Base-by-base conservation (phyloP, 2,329 filamentous ascomycete species). In the Trichoderma afroharzianum region DNA sequence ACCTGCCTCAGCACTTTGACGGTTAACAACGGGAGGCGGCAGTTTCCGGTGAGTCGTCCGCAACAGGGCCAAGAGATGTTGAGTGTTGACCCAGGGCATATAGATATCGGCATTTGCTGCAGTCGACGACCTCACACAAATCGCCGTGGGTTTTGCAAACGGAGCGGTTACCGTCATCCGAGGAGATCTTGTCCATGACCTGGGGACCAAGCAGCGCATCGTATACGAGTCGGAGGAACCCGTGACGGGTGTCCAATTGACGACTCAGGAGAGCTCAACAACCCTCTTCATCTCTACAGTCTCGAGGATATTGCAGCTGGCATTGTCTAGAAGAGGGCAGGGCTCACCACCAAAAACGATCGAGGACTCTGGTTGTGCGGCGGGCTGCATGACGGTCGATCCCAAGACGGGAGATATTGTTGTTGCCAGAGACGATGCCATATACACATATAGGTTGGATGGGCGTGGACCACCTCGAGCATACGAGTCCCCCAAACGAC, bases 161-260 rank as follows among this genome's bases (percentile, higher is more conserved):
- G 96, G 96, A 8, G 91, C 95, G 1, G 95, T 99, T 14, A 97
- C 94, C 0, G 91, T 99, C 32, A 93, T 99, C 71, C 89, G 96
- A 72, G 96, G 97, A 73, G 96, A 99, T 79, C 85, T 99, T 63
- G 93, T 99, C 76, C 94, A 99, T 80, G 96, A 99, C 80, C 90
- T 96, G 71, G 96, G 97, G 26, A 94, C 95, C 12, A 94, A 94
- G 79, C 96, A 99, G 80, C 90, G 96, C 68, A 96, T 95, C 39
- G 93, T 99, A 11, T 96, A 97, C 82, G 96, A 99, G 79, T 97
- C 95, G 0, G 95, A 98, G 77, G 96, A 99, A 80, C 97, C 96
- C 0, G 91, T 99, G 11, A 99, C 96, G 0, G 95, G 95, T 2
- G 90, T 99, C 15, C 92, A 96, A 78, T 92, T 97, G 73, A 82